phyloP scores from a whole-genome alignment of 345 rosid species.

The Brassica incana region DNA sequence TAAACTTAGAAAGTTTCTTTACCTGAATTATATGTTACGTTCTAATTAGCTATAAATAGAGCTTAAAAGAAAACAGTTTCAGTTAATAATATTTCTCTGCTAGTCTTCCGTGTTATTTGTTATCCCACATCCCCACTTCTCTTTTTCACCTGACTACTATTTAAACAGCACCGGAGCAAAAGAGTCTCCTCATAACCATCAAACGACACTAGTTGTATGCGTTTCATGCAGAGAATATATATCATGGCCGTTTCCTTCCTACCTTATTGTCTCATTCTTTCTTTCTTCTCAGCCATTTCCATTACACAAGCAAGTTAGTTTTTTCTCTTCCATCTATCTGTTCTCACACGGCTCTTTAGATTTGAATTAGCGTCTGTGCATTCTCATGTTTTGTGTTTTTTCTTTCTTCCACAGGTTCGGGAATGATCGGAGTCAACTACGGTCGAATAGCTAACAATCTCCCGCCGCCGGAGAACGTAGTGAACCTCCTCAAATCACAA shows the following conservation, averaged over 20 bases:
- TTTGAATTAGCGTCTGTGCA: background rate
- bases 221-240: background rate
- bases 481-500: slow-evolving; percentile 57
- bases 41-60: slow-evolving; percentile 17
- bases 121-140: slow-evolving; percentile 34
- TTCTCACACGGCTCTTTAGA: background rate
- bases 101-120: slow-evolving; percentile 20
- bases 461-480: slow-evolving; percentile 69
- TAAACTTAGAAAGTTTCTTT: background rate
- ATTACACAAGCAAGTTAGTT: slow-evolving; percentile 42
- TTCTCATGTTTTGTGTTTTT: background rate
- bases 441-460: slow-evolving; percentile 75
- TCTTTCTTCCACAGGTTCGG: slow-evolving; percentile 38
- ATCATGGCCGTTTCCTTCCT: slow-evolving; percentile 15
- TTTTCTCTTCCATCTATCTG: background rate
- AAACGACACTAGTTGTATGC: background rate
- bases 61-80: background rate
- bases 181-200: background rate
- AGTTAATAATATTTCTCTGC: background rate
- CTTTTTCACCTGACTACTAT: background rate
- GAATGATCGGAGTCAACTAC: slow-evolving; percentile 68
- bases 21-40: background rate
- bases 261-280: slow-evolving; percentile 27
- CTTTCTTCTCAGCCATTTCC: slow-evolving; percentile 34
- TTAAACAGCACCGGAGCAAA: background rate